Base-by-base conservation (phyloP, 2,329 filamentous ascomycete species). In the Aspergillus sp. region DNA sequence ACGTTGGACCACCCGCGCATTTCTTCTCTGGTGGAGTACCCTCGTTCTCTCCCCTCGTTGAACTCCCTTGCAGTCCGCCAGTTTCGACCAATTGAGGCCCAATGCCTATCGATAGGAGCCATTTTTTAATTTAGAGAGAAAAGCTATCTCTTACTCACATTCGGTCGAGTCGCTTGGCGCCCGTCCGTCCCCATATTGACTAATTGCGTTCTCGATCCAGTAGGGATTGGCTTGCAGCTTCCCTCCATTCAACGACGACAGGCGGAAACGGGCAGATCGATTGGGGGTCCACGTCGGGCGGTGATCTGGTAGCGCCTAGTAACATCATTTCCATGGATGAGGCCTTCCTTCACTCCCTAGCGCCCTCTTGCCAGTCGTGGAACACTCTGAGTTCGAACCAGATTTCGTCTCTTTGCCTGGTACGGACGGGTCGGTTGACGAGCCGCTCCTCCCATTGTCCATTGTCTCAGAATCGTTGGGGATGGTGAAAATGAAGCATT, bases 1-100 rank as follows among this genome's bases (percentile, higher is more conserved):
- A 52, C 31, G 29, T 52, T 45, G 50, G 44, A 52, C 45, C 45
- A 52, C 45, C 29, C 44, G 44, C 45, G 11, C 32, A 29, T 46
- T 42, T 51, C 19, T 47, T 41, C n/a, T 53, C 29, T 38, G 20
- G 20, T 34, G 38, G 25, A 32, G 31, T 47, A 14, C 5, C 20
- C n/a, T 23, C 25, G 29, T 38, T 17, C 9, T 23, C 20, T n/a
- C 34, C 34, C 23, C n/a, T n/a, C 14, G 34, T 29, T 29, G 25
- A 29, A 29, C 11, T 7, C 25, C 25, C 11, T n/a, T 38, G 14
- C 11, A 6, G 11, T 38, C 34, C 34, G 34, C 34, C 14, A 13
- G 9, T 47, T 38, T 38, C 6, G 45, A 47, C 31, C 45, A 20
- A 29, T 47, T 29, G 31, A 17, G 44, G 9, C 10, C 20, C 20